Evolutionary conservation across 768 basidiomycete genomes (phyloP), one percentile per base, ranked within the genome.

Genomic region (Peribolospora kevripleyi): DNA sequence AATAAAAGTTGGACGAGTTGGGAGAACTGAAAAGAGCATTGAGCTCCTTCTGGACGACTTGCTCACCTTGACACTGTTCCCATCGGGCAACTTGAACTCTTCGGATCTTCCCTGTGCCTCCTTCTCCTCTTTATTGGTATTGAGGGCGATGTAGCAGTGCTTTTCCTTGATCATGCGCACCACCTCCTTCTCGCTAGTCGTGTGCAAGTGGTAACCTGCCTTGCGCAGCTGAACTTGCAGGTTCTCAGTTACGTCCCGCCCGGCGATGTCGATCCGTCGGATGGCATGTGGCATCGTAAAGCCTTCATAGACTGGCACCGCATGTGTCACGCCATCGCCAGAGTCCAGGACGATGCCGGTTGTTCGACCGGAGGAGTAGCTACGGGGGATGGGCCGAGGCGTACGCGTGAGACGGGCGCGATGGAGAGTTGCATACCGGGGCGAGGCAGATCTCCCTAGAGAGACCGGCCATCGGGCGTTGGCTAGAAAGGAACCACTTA

Each of bases 211-310:
- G 66, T 95, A 82, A 0, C 93, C 93, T 0, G 84, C 76, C 69
- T 97, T 95, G 52, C 93, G 81, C 46, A 98, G 74, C 36, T 97
- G 75, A 4, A 97, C 70, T 66, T 97, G 93, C 14, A 98, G 76
- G 65, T 97, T 80, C 63, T 98, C 88, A 40, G 93, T 97, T 48
- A 98, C 84, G 65, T 97, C 91, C 86, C 90, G 76, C 67, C 93
- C 93, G 43, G 93, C 93, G 11, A 98, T 78, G 65, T 98, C 93
- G 48, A 98, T 83, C 61, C 93, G 75, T 46, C 87, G 79, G 60
- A 97, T 90, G 46, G 93, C 91, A 66, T 97, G 90, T 47, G 90
- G 88, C 86, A 97, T 95, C 5, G 87, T 90, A 72, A 97, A 97
- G 0, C 93, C 93, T 65, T 98, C 93, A 63, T 90, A 98, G 13